phyloP scores from a whole-genome alignment of 1,139 yeast genomes.

The Geotrichum citri-aurantii region DNA sequence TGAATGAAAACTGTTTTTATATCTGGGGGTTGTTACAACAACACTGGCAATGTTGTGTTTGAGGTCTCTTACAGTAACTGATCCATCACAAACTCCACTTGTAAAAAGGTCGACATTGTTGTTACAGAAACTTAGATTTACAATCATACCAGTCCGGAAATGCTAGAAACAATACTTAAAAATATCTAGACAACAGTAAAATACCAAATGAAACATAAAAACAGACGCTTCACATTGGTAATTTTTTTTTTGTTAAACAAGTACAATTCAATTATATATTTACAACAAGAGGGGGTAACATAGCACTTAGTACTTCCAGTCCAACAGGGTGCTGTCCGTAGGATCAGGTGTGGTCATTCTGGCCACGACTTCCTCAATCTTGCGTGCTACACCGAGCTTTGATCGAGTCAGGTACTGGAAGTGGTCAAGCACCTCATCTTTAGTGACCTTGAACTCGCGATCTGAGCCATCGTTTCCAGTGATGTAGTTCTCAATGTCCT shows the following conservation, averaged over 20 bases:
- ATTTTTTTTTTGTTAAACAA: not conserved
- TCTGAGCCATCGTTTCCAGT: slow-evolving; percentile 54
- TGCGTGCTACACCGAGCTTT: slow-evolving; percentile 60
- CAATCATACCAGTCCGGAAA: no score
- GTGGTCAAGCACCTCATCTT: slow-evolving; percentile 56
- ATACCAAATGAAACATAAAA: not conserved
- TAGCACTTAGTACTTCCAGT: slow-evolving; percentile 46
- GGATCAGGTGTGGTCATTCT: slow-evolving; percentile 57
- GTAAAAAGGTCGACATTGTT: not conserved
- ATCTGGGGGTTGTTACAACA: not conserved
- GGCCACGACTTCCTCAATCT: slow-evolving; percentile 50
- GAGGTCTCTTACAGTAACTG: not conserved
- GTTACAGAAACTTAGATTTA: not conserved
- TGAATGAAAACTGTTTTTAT: not conserved
- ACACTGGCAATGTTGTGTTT: not conserved
- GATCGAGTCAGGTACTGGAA: slow-evolving; percentile 48
- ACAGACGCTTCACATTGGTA: not conserved
- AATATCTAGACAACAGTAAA: not conserved
- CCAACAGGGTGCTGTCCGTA: slow-evolving; percentile 52
- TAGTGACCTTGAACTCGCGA: slow-evolving; percentile 54
- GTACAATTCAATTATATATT: not conserved
- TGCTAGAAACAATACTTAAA: no score
- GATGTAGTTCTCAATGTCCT: slow-evolving; percentile 52
- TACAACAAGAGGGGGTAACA: not conserved
- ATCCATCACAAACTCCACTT: not conserved